phyloP scores from a whole-genome alignment of 176 grass and related monocot species.

The Triticum timopheevii region DNA sequence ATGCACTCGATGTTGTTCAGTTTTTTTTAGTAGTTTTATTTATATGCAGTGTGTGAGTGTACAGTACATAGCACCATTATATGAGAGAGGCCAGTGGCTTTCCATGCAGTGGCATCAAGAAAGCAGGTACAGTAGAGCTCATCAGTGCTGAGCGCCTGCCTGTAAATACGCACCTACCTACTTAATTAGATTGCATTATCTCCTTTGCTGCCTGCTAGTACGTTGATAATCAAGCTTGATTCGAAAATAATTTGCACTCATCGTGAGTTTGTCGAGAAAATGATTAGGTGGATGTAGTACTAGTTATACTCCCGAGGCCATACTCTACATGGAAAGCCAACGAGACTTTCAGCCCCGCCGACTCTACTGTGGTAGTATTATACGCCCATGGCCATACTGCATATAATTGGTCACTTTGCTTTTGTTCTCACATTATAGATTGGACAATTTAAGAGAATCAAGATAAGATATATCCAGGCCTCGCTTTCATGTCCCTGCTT shows the following conservation, averaged over 20 bases:
- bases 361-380: neutral
- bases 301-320: neutral
- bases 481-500: slow-evolving; percentile 14
- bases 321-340: neutral
- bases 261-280: neutral
- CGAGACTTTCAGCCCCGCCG: neutral
- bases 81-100: neutral
- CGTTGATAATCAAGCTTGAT: neutral
- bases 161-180: neutral
- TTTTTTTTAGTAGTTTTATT: neutral
- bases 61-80: neutral
- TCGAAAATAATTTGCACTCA: neutral
- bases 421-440: too few relatives aligned
- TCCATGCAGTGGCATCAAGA: slow-evolving; percentile 10
- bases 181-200: neutral
- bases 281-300: slow-evolving; percentile 22
- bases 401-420: neutral
- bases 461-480: neutral
- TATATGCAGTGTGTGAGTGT: too few relatives aligned
- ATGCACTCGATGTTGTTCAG: neutral
- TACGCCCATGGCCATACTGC: slow-evolving; percentile 14
- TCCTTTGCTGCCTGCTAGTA: neutral
- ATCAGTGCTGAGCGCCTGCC: neutral
- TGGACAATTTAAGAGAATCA: neutral
- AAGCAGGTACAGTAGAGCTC: neutral